These are phyloP conservation scores for Arthroderma sp. DNA, from an alignment of 2,329 filamentous ascomycete genomes.

Conservation along the genomic window DNA sequence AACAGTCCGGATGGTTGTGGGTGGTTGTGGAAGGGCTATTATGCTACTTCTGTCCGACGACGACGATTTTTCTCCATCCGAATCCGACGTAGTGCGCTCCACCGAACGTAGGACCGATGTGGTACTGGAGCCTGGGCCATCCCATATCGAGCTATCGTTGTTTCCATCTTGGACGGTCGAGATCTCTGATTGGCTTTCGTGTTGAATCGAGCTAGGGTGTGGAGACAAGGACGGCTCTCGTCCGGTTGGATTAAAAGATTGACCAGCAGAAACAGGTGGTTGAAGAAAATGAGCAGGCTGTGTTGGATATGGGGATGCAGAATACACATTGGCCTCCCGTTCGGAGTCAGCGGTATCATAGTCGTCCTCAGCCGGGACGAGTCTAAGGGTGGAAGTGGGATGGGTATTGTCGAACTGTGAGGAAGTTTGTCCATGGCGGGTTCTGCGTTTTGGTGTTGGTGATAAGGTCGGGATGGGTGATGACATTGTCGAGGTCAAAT, in stretches of 20 bases:
- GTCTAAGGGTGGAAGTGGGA: conserved; percentile 24
- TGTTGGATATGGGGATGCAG: conserved; percentile 33
- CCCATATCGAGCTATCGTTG: conserved; percentile 10
- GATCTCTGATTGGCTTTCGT: too few relatives aligned
- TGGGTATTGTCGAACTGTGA: conserved; percentile 33
- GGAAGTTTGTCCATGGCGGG: conserved; percentile 33
- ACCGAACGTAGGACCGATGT: conserved; percentile 9
- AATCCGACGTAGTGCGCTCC: conserved; percentile 10
- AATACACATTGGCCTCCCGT: conserved; percentile 27
- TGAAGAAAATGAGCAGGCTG: conserved; percentile 34
- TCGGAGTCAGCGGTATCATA: conserved; percentile 1
- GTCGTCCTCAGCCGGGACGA: conserved; percentile 12
- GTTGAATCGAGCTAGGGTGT: too few relatives aligned
- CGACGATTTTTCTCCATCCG: conserved; percentile 15
- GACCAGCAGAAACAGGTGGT: conserved; percentile 12
- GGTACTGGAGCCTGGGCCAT: conserved; percentile 10
- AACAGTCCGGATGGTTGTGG: conserved; percentile 25
- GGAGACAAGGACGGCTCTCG: too few relatives aligned
- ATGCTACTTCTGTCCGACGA: conserved; percentile 12
- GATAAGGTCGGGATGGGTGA: conserved; percentile 14
- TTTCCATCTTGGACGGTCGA: conserved; percentile 18
- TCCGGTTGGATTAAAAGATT: too few relatives aligned
- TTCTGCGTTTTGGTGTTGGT: conserved; percentile 25
- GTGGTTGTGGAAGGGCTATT: conserved; percentile 14
- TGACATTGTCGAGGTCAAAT: conserved; percentile 18